phyloP scores from a whole-genome alignment of 73 alveolate species.

The Paramecium bursaria region DNA sequence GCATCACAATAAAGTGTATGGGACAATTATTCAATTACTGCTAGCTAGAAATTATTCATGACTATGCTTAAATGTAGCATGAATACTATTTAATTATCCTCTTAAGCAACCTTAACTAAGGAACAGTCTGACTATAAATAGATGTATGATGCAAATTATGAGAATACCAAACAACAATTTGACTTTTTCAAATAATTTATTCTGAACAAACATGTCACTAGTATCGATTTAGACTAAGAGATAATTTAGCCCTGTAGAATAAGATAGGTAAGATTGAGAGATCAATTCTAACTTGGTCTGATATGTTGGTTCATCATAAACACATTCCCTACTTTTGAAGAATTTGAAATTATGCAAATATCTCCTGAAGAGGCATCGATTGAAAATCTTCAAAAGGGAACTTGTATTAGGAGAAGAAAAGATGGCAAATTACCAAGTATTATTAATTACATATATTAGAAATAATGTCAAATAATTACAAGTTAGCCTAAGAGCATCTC shows the following conservation, averaged over 20 bases:
- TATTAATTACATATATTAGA: not conserved
- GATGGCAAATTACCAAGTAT: not conserved
- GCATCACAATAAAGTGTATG: constrained; percentile 54
- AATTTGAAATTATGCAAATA: constrained; percentile 34
- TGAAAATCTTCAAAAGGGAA: too few species aligned
- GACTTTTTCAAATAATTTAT: constrained; percentile 13
- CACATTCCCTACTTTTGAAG: constrained; percentile 57
- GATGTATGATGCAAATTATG: constrained; percentile 6
- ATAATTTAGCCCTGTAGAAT: constrained; percentile 8
- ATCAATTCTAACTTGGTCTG: constrained; percentile 48
- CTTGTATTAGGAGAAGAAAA: constrained; percentile 4
- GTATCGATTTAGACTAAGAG: constrained; percentile 43
- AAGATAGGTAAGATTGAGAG: constrained; percentile 66
- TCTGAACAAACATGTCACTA: constrained; percentile 27
- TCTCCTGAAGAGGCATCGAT: constrained; percentile 67
- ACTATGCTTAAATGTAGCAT: not conserved
- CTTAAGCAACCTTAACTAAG: too few species aligned
- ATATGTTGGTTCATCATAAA: constrained; percentile 64
- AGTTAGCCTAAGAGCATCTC: not conserved
- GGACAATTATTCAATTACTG: constrained; percentile 53
- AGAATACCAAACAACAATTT: not conserved
- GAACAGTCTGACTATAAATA: too few species aligned
- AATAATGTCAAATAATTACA: not conserved
- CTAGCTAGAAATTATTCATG: constrained; percentile 22
- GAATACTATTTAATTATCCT: not conserved